These are phyloP conservation scores for Aspergillus pseudonomiae DNA, from an alignment of 2,329 filamentous ascomycete genomes.

Conservation along the genomic window DNA sequence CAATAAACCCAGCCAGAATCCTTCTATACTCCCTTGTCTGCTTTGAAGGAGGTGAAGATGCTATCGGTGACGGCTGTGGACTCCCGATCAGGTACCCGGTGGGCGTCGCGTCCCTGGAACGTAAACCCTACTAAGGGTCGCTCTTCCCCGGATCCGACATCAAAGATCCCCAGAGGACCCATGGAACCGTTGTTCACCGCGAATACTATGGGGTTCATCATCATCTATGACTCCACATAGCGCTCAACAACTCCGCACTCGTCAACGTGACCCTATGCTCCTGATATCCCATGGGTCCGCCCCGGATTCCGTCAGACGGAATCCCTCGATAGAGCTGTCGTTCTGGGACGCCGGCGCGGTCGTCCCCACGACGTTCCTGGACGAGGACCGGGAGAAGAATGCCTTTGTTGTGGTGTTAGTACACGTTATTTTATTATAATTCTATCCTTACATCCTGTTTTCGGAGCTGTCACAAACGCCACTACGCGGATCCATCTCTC, in stretches of 20 bases:
- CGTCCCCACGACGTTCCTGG: background rate
- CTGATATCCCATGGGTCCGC: background rate
- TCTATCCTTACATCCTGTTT: conserved; percentile 2
- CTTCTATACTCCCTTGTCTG: background rate
- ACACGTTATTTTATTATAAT: background rate
- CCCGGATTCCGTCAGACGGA: background rate
- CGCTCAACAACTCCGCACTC: background rate
- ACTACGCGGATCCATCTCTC: background rate
- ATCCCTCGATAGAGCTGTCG: background rate
- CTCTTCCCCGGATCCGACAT: background rate
- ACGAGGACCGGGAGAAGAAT: background rate
- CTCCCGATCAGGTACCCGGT: background rate
- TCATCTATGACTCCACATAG: background rate
- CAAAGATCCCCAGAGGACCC: background rate
- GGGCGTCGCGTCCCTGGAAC: background rate
- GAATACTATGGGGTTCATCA: background rate
- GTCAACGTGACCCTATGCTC: conserved; percentile 1
- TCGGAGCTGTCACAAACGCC: conserved; percentile 4
- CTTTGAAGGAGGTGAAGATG: background rate
- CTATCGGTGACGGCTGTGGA: background rate
- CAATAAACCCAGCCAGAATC: background rate
- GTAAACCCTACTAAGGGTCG: background rate
- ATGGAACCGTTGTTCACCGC: background rate
- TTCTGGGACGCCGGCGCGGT: background rate
- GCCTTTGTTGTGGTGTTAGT: background rate